These are phyloP conservation scores for Ascochyta lentis DNA, from an alignment of 2,329 filamentous ascomycete species.

Conservation along the genomic window DNA sequence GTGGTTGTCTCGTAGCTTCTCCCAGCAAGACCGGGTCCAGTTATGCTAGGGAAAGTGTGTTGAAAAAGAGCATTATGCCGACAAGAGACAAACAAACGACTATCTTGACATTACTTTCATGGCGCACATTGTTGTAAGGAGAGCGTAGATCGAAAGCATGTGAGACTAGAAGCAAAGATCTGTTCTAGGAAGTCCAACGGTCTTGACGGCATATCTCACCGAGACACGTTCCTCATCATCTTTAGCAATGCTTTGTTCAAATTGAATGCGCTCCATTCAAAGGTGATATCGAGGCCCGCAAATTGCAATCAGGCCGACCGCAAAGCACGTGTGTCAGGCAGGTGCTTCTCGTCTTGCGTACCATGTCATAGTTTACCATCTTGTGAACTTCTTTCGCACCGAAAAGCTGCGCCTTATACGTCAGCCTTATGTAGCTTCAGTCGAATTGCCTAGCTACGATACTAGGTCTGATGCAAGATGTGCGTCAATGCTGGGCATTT, in stretches of 20 bases:
- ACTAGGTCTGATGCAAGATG: background rate
- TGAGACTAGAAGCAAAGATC: background rate
- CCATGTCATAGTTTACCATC: background rate
- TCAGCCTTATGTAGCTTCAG: background rate
- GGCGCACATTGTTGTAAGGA: background rate
- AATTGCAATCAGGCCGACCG: background rate
- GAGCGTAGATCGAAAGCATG: slow-evolving; percentile 4
- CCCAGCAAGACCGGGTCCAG: background rate
- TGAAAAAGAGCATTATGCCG: background rate
- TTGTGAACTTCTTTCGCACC: background rate
- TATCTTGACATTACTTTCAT: background rate
- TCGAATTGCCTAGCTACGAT: background rate
- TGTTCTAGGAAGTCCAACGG: background rate
- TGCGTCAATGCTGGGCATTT: background rate
- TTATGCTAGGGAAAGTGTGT: background rate
- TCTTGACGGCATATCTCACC: slow-evolving; percentile 3
- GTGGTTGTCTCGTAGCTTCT: slow-evolving; percentile 1
- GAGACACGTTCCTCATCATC: slow-evolving; percentile 2
- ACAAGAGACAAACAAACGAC: background rate
- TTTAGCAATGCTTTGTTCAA: background rate
- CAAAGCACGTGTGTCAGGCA: background rate
- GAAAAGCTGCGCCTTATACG: background rate
- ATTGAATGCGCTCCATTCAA: background rate
- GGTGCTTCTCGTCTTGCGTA: background rate
- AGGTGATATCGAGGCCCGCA: background rate